These are phyloP conservation scores for Leccinum cinnamomeum DNA, from an alignment of 1,284 basidiomycete species.

Conservation along the genomic window DNA sequence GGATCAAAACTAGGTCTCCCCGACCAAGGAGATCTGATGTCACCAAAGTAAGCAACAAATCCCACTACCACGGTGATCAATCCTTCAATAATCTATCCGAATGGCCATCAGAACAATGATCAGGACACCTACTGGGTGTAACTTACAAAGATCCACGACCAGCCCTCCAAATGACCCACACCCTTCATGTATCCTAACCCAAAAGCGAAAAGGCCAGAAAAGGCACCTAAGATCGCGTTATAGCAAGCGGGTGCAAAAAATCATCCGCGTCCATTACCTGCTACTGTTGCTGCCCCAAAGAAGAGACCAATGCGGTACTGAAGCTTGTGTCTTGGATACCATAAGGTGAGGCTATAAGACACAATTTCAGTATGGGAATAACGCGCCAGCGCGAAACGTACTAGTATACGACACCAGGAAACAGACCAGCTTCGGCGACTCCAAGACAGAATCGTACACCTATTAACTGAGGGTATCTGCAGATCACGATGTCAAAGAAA, in stretches of 20 bases:
- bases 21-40: not conserved
- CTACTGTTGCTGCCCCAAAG: slow-evolving; percentile 36
- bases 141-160: slow-evolving; percentile 43
- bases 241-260: not conserved
- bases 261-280: slow-evolving; percentile 12
- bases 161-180: slow-evolving; percentile 28
- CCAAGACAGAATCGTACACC: slow-evolving; percentile 61
- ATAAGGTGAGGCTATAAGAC: slow-evolving; percentile 28
- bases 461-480: slow-evolving; percentile 60
- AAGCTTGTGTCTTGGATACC: slow-evolving; percentile 38
- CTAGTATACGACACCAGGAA: slow-evolving; percentile 71
- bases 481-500: not conserved
- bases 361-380: slow-evolving; percentile 4
- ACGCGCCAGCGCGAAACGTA: slow-evolving; percentile 37
- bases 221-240: slow-evolving; percentile 33
- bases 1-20: not conserved
- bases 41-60: slow-evolving; percentile 34
- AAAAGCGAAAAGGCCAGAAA: slow-evolving; percentile 35
- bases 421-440: slow-evolving; percentile 66
- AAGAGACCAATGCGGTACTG: slow-evolving; percentile 42
- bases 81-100: slow-evolving; percentile 43
- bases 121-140: not conserved
- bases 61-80: slow-evolving; percentile 38
- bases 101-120: not conserved
- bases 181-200: slow-evolving; percentile 30